phyloP scores from a whole-genome alignment of 805 yeast species.

The Cephaloascus fragrans region DNA sequence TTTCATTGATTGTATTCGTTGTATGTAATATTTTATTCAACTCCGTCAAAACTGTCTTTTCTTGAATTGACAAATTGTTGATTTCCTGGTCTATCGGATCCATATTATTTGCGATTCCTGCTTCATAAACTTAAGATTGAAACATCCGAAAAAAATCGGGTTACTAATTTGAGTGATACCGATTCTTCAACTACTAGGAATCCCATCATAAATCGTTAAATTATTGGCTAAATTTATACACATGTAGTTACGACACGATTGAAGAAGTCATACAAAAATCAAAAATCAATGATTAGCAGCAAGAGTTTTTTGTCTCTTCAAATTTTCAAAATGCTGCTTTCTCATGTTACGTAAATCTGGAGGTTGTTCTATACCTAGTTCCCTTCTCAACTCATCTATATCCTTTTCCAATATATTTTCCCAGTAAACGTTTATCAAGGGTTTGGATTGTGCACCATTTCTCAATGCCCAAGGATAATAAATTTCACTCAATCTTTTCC shows the following conservation, averaged over 20 bases:
- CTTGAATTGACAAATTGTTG: too few species aligned
- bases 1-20: background rate
- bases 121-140: too few species aligned
- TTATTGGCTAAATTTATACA: too few species aligned
- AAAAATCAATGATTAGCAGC: background rate
- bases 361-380: slow-evolving; percentile 68
- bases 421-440: slow-evolving; percentile 87
- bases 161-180: too few species aligned
- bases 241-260: too few species aligned
- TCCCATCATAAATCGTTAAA: too few species aligned
- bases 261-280: too few species aligned
- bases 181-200: too few species aligned
- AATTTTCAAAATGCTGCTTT: slow-evolving; percentile 9
- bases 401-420: slow-evolving; percentile 70
- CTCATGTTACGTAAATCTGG: slow-evolving; percentile 63
- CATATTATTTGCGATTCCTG: too few species aligned
- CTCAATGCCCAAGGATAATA: slow-evolving; percentile 84
- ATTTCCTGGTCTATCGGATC: too few species aligned
- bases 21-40: background rate
- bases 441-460: slow-evolving; percentile 63
- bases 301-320: background rate
- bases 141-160: too few species aligned
- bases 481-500: slow-evolving; percentile 50
- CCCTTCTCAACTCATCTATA: slow-evolving; percentile 58
- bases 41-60: background rate